phyloP scores from a whole-genome alignment of 306 rosid genomes.

The Malus fusca region DNA sequence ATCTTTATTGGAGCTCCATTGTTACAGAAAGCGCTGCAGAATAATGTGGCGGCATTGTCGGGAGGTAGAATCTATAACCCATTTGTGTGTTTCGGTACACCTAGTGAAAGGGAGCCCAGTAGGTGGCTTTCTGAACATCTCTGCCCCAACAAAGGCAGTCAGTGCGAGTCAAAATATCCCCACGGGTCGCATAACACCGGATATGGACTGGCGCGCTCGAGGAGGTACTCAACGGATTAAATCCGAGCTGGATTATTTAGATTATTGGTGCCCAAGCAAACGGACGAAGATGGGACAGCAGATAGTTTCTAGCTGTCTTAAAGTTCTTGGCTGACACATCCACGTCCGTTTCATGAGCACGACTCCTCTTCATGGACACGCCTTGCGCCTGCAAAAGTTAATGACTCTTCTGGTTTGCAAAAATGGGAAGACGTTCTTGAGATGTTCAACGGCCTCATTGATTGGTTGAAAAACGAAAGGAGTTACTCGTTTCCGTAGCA shows the following conservation, averaged over 20 bases:
- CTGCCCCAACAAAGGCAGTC: too few species aligned
- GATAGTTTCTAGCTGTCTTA: too few species aligned
- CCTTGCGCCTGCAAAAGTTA: constrained; percentile 38
- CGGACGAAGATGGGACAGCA: too few species aligned
- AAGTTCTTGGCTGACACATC: too few species aligned
- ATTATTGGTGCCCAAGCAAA: too few species aligned
- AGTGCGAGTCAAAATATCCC: too few species aligned
- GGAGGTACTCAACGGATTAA: too few species aligned
- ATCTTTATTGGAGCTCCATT: constrained; percentile 50
- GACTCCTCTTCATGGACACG: constrained; percentile 77
- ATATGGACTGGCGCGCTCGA: too few species aligned
- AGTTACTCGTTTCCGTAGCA: constrained; percentile 30
- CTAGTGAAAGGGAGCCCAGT: too few species aligned
- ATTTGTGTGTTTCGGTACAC: constrained; percentile 10
- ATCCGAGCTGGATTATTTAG: too few species aligned
- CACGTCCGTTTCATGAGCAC: background rate
- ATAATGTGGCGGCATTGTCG: constrained; percentile 12
- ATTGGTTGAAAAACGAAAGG: constrained; percentile 41
- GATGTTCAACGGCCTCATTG: constrained; percentile 67
- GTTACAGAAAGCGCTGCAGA: constrained; percentile 34
- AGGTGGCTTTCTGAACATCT: too few species aligned
- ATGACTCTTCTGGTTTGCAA: constrained; percentile 24
- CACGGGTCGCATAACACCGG: too few species aligned
- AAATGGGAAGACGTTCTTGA: constrained; percentile 81
- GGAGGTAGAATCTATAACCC: constrained; percentile 15